Base-by-base conservation (phyloP, 139 green algal genomes). In the Nannochloris sp. region DNA sequence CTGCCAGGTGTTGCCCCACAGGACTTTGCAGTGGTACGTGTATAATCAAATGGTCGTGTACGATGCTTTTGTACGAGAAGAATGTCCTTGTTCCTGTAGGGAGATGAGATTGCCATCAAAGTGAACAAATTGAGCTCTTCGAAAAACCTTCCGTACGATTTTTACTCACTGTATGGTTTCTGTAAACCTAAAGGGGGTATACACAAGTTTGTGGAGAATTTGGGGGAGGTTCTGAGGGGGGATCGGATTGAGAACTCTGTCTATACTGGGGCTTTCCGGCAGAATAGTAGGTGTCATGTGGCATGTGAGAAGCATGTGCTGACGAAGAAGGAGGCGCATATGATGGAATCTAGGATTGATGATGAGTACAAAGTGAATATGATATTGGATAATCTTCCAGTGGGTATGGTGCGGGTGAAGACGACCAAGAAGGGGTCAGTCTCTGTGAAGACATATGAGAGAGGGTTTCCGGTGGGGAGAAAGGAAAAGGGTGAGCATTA, bases 311-410 rank as follows among this genome's bases (percentile, higher is more conserved):
- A 95, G 17, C 72, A 83, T 6, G 64, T 67, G 0, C 73, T 97
- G 9, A 85, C 59, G 49, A 74, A 80, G 23, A 67, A 77, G 1
- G 70, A 96, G 63, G 78, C 79, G 3, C 88, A 96, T 62, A 68
- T 74, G 0, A 96, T 98, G 75, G 67, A 76, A 48, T 65, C 55
- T 10, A 88, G 85, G 58, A 92, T 99, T 49, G 74, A 88, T 33
- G 91, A 99, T 53, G 92, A 96, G 11, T 99, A 99, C 76, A 79
- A 90, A 8, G 92, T 97, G 31, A 96, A 96, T 76, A 99, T 99
- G 46, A 98, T 99, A 58, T 74, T 99, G 60, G 94, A 99, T 83
- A 99, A 99, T 70, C 75, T 99, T 44, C 94, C 94, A 16, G 87
- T 97, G 2, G 94, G 88, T 4, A 96, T 97, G 75, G 82, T 90